phyloP scores from a whole-genome alignment of 345 rosid species.

The Ceriops tagal region DNA sequence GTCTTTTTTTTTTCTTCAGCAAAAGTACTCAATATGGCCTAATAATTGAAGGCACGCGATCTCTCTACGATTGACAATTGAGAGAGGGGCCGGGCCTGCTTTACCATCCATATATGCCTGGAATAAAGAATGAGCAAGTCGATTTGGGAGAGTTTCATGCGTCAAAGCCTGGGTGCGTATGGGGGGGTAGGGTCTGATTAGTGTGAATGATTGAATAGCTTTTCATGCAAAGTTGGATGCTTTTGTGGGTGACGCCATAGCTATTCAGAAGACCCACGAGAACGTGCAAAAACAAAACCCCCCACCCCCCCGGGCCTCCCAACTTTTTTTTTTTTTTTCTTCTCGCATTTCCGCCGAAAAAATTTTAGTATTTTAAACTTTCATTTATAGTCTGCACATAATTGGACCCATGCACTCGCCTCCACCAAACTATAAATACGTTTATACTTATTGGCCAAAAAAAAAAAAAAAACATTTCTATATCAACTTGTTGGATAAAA shows the following conservation, averaged over 20 bases:
- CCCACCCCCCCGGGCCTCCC: not conserved
- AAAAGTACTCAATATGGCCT: not conserved
- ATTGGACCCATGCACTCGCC: no score
- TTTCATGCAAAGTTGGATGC: constrained; percentile 16
- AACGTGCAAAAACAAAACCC: not conserved
- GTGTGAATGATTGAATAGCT: constrained; percentile 8
- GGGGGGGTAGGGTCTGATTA: constrained; percentile 5
- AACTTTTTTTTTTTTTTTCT: not conserved
- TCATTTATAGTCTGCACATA: no score
- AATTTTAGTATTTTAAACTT: not conserved
- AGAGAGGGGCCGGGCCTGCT: constrained; percentile 12
- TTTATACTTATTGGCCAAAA: no score
- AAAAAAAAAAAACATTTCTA: no score
- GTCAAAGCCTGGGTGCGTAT: constrained; percentile 3
- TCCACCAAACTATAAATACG: no score
- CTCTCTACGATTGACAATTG: constrained; percentile 11
- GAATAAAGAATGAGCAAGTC: constrained; percentile 8
- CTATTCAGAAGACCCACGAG: not conserved
- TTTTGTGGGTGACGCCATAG: constrained; percentile 33
- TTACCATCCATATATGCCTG: constrained; percentile 14
- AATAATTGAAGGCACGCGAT: not conserved
- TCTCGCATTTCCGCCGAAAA: not conserved
- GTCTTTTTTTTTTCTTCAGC: no score
- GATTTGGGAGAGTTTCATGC: not conserved
- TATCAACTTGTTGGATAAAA: not conserved